Conservation (phyloP, 202 grass and related monocot species). For the Carex arenaria region DNA sequence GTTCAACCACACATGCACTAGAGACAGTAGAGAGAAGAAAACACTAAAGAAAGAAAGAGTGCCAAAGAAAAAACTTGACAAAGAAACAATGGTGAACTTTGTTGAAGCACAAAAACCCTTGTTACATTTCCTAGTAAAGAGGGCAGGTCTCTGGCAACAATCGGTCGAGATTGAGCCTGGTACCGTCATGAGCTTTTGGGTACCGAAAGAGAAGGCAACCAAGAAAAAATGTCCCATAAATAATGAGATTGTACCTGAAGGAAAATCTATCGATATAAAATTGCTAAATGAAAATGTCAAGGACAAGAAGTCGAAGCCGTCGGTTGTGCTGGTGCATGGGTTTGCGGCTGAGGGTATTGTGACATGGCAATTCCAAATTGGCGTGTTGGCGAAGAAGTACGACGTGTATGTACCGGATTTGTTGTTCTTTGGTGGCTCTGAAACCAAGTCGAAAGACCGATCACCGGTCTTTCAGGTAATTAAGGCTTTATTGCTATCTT, state of each 20-base stretch:
- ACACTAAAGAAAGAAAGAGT: background rate
- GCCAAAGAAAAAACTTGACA: background rate
- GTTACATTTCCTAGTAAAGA: constrained; percentile 55
- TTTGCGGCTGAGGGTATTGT: constrained; percentile 80
- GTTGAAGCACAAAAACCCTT: constrained; percentile 71
- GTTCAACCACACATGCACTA: constrained; percentile 11
- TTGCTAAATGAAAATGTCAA: background rate
- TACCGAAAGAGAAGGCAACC: constrained; percentile 63
- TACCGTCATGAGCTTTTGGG: constrained; percentile 75
- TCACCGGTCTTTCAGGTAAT: constrained; percentile 54
- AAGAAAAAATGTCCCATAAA: constrained; percentile 37
- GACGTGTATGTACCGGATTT: constrained; percentile 93
- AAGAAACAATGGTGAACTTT: constrained; percentile 70
- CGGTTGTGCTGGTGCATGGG: constrained; percentile 82
- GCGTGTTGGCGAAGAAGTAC: constrained; percentile 54
- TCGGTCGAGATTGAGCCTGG: constrained; percentile 73
- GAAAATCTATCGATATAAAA: background rate
- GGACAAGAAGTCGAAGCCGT: constrained; percentile 28
- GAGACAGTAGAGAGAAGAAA: background rate
- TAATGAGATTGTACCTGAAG: constrained; percentile 34
- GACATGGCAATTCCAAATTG: constrained; percentile 89
- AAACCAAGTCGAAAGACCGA: constrained; percentile 50
- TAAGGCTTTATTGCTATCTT: background rate
- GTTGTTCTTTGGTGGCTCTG: constrained; percentile 78
- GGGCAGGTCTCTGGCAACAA: constrained; percentile 60